Evolutionary conservation across 306 rosid genomes (phyloP), one percentile per base, ranked within the genome.

Genomic region (Rosa persica): DNA sequence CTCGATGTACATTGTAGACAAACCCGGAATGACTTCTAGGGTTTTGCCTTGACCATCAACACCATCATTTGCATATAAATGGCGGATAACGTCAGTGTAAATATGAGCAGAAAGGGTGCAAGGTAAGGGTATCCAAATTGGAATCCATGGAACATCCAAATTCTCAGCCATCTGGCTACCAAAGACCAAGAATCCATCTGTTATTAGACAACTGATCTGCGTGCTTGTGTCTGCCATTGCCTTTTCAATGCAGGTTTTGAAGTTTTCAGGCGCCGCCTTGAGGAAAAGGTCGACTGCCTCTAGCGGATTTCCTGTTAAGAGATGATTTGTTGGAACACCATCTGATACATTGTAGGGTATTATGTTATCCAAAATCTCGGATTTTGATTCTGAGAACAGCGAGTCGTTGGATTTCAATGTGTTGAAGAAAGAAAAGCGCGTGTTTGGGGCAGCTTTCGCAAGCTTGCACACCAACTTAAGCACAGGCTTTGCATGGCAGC

Each of bases 131-230:
- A 40, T 0, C 94, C 89, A 90, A 67, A 83, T n/a, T 0, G 85
- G 62, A 44, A 90, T 23, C 91, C 92, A 90, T 2, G 91, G 91
- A 40, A 88, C 88, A 12, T 66, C 16, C 0, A 85, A 66, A 12
- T 55, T 9, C 5, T 85, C 83, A 36, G 89, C 86, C 9, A 85
- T 19, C 81, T 61, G 67, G 46, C 42, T 22, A 13, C 40, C 78
- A 23, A 74, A 42, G 42, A 42, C 69, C 68, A 74, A 42, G 78
- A 74, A 74, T 58, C 25, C 78, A 23, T 74, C 69, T 57, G 69
- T 42, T 7, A 58, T 5, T 3, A 89, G 71, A 65, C 89, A 86
- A 1, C 76, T 76, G 34, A 86, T 74, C n/a, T 10, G 11, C 25
- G 1, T 30, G 6, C 25, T 83, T 15, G 75, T 66, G n/a, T 61